Evolutionary conservation across 164 flowering plant genomes (phyloP).

Genomic region (Sedum album): DNA sequence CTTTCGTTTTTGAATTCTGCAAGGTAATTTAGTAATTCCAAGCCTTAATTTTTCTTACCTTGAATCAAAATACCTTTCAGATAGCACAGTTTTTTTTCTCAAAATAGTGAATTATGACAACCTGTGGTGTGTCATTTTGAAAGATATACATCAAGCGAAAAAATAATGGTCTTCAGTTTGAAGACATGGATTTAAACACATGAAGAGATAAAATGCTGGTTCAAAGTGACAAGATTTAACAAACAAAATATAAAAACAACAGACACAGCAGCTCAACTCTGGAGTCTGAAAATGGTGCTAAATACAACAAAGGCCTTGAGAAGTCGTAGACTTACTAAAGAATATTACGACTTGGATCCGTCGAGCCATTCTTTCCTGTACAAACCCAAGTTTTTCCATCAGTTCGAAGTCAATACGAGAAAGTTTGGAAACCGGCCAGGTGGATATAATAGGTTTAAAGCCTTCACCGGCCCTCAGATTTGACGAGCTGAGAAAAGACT

Average conservation of each 20-base stretch:
- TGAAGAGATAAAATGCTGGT: background rate
- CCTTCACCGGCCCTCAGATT: conserved; percentile 56
- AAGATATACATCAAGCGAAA: no score
- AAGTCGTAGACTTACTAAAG: background rate
- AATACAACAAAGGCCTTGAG: background rate
- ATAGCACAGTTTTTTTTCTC: no score
- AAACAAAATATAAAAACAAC: background rate
- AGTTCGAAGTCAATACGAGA: background rate
- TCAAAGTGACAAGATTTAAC: background rate
- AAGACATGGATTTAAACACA: background rate
- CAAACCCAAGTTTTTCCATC: background rate
- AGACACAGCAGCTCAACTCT: background rate
- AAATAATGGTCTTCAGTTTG: background rate
- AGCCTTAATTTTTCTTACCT: no score
- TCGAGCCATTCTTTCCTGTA: background rate
- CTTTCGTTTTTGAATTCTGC: no score
- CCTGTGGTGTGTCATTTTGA: no score
- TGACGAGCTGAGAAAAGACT: conserved; percentile 75
- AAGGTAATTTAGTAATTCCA: no score
- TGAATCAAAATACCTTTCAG: no score
- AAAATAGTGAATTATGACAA: no score
- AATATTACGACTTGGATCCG: background rate
- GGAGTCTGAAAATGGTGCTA: background rate
- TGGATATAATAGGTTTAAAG: background rate
- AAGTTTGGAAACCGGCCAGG: background rate